A percentile compares a stretch with the other conserved stretches of the same genome.
Conservation (phyloP, 2,329 filamentous ascomycete genomes). For the Xylariaceae sp. region DNA sequence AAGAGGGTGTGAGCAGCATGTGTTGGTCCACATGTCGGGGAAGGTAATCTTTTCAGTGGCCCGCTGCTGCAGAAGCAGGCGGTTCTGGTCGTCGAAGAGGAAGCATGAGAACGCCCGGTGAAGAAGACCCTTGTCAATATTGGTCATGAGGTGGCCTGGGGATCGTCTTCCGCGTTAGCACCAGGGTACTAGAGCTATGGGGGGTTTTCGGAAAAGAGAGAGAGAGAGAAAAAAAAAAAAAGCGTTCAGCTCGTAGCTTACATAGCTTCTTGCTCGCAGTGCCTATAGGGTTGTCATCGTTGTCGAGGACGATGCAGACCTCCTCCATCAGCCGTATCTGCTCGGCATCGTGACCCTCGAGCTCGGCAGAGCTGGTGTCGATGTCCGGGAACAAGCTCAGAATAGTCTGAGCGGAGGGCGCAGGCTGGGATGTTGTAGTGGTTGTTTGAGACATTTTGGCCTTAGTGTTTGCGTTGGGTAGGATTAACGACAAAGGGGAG, state of each 20-base stretch:
- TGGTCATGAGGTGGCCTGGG: conserved; percentile 93
- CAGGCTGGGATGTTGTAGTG: conserved; percentile 40
- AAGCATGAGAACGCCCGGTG: conserved; percentile 98
- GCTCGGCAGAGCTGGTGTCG: conserved; percentile 63
- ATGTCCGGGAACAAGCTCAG: conserved; percentile 82
- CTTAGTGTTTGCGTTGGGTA: conserved; percentile 7
- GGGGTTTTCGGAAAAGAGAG: background rate
- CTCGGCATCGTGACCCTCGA: conserved; percentile 92
- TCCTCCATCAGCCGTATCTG: conserved; percentile 98
- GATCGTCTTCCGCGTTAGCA: conserved; percentile 6
- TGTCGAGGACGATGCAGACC: conserved; percentile 93
- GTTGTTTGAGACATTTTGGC: conserved; percentile 34
- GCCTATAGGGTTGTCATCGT: conserved; percentile 87
- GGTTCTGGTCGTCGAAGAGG: conserved; percentile 91
- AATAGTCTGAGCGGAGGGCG: conserved; percentile 76
- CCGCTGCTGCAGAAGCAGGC: conserved; percentile 89
- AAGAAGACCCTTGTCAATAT: conserved; percentile 91
- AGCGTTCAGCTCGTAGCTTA: conserved; percentile 39
- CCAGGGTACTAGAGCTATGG: background rate
- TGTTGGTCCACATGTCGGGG: conserved; percentile 99
- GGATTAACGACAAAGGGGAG: conserved; percentile 2
- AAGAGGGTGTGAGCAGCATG: conserved; percentile 95
- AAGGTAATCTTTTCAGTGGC: conserved; percentile 98
- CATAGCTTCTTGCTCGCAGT: conserved; percentile 98
- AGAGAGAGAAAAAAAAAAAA: background rate